Evolutionary conservation across 2,329 filamentous ascomycete genomes (phyloP).

Genomic region (Ascochyta fabae): DNA sequence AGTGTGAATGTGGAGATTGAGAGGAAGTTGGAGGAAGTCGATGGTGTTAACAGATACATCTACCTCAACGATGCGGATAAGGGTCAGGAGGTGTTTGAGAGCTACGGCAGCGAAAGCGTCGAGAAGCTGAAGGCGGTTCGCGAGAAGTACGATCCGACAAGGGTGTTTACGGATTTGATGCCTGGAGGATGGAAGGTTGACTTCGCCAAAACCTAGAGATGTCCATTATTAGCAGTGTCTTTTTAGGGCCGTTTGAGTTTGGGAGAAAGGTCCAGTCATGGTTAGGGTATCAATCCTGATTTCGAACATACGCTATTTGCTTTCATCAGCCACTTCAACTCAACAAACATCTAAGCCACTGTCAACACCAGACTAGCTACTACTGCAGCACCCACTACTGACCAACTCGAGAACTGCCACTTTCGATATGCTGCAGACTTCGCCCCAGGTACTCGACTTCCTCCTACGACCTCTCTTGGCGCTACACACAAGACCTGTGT

Average conservation of each 20-base stretch:
- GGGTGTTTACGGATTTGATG: slow-evolving; percentile 49
- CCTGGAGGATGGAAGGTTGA: slow-evolving; percentile 52
- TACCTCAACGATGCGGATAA: slow-evolving; percentile 33
- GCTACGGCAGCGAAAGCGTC: slow-evolving; percentile 50
- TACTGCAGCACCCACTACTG: not conserved
- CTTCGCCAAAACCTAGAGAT: not conserved
- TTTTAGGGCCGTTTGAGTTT: too few species aligned
- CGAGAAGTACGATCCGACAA: slow-evolving; percentile 48
- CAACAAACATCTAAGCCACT: not conserved
- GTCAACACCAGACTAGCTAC: not conserved
- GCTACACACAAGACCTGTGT: slow-evolving; percentile 9
- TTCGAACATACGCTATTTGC: not conserved
- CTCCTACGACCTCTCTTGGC: not conserved
- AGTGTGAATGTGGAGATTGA: slow-evolving; percentile 60
- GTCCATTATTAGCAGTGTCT: too few species aligned
- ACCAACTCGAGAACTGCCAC: not conserved
- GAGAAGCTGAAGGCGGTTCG: slow-evolving; percentile 41
- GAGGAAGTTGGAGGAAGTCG: slow-evolving; percentile 53
- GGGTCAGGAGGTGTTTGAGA: slow-evolving; percentile 50
- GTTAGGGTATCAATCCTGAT: not conserved
- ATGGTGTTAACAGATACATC: slow-evolving; percentile 35
- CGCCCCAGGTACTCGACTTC: not conserved
- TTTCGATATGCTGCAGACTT: not conserved
- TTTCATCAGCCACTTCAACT: not conserved
- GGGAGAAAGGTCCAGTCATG: not conserved